Base-by-base conservation (phyloP, 345 rosid species). In the Bruguiera parviflora region DNA sequence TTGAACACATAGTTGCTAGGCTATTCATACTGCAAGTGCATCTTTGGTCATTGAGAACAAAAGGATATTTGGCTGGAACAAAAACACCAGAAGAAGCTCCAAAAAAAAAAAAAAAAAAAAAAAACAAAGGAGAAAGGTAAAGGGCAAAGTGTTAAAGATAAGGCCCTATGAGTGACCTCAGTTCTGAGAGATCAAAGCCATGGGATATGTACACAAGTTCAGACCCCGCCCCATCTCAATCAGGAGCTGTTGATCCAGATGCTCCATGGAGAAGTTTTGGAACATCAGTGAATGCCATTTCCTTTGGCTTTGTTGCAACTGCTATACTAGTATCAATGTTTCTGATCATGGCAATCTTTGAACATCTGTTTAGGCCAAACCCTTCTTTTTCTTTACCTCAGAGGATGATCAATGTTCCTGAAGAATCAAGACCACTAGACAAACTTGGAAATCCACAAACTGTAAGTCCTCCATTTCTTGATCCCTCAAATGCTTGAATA, bases 271-370 rank as follows among this genome's bases (percentile, higher is more conserved):
- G 82, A 73, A 82, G 69, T 70, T 77, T 84, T 15, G 94, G 92
- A 0, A 82, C 92, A 5, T 90, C 96, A 19, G 83, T 86, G 88
- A 86, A 81, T 63, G 97, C 98, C 0, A 83, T 93, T 19, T 87
- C 98, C 5, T 93, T 88, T 25, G 98, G 98, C 46, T 86, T 93
- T 25, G 91, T 93, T 59, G 98, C 98, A n/a, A 93, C 98, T 0
- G 98, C 98, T 37, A 85, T 93, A 67, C 72, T 91, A 74, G 79
- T 93, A 67, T 84, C 96, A n/a, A 86, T 93, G 93, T 93, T 93
- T 72, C 83, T 93, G 61, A 85, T 93, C 71, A 93, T 90, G 96
- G 98, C 98, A 57, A 89, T 93, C 65, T 93, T 91, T 25, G 98
- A 93, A 68, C 96, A 90, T 80, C 87, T 91, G 39, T 89, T 91